Base-by-base conservation (phyloP, 2,329 filamentous ascomycete species). In the Fonsecaea nubica region DNA sequence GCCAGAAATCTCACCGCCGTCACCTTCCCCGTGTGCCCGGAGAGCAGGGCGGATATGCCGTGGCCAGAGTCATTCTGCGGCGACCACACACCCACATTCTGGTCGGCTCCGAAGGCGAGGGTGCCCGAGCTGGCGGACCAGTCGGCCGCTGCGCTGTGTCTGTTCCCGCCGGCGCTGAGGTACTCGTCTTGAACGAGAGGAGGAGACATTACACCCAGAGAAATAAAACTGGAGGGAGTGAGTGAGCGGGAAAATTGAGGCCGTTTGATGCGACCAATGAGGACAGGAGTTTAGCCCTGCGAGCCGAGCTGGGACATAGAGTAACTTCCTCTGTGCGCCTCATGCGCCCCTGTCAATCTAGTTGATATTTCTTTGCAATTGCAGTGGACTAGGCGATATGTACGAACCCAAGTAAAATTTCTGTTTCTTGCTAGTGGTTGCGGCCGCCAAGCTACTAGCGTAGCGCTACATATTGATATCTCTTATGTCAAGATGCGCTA, bases 1-100 rank as follows among this genome's bases (percentile, higher is more conserved):
- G 78, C 76, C 53, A 87, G 86, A 75, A 97, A 96, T 73, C 88
- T 90, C 61, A 98, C 87, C 10, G 89, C 92, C 78, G 93, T 97
- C 68, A 98, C 92, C 61, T 85, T 85, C 69, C 90, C 91, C 12
- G 83, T 87, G 76, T 99, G 95, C 0, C 92, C 92, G 40, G 84
- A 84, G 38, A 98, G 82, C 1, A 97, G 82, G 0, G 79, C 77
- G 58, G 83, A 83, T 12, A 97, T 83, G 5, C 94, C 93, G 18
- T 74, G 75, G 30, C 81, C 73, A 33, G 76, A 72, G 35, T 75
- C 70, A 65, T 84, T 81, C 79, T 73, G 48, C 25, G 70, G 93
- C 76, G 88, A 84, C 95, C 95, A 99, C 48, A 98, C 76, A 52
- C 93, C 94, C 73, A 99, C 86, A 79, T 95, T 95, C 72, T 89